Conservation (phyloP, 306 rosid genomes). For the Ammopiptanthus mongolicus region DNA sequence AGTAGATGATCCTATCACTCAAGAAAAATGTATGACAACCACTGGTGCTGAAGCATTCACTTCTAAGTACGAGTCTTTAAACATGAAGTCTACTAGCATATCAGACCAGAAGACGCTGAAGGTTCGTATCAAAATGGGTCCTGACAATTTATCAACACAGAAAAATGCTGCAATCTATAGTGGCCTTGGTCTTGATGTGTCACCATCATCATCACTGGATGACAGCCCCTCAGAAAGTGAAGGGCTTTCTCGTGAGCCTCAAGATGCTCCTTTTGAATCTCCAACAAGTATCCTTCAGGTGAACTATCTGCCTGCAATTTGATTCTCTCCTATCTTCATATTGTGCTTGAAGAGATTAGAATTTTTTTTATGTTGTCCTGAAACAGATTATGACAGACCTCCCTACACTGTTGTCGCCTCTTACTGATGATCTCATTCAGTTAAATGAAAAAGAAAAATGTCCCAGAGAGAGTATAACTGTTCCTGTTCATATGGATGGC, state of each 20-base stretch:
- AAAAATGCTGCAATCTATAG: slow-evolving; percentile 68
- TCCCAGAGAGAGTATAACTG: slow-evolving; percentile 35
- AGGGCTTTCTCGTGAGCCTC: slow-evolving; percentile 56
- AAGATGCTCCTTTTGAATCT: slow-evolving; percentile 51
- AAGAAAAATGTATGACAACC: slow-evolving; percentile 30
- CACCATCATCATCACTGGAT: slow-evolving; percentile 77
- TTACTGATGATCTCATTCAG: slow-evolving; percentile 56
- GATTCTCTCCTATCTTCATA: slow-evolving; percentile 19
- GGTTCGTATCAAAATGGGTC: slow-evolving; percentile 74
- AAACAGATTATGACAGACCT: slow-evolving; percentile 77
- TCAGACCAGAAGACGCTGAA: slow-evolving; percentile 65
- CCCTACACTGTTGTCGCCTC: slow-evolving; percentile 75
- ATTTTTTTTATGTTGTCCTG: slow-evolving; percentile 29
- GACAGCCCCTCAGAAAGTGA: slow-evolving; percentile 75
- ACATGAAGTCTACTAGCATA: slow-evolving; percentile 32
- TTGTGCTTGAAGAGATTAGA: slow-evolving; percentile 31
- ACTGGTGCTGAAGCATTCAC: slow-evolving; percentile 29
- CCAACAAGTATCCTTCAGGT: slow-evolving; percentile 82
- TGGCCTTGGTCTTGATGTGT: slow-evolving; percentile 84
- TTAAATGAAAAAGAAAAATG: slow-evolving; percentile 43
- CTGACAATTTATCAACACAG: slow-evolving; percentile 56
- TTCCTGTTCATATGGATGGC: slow-evolving; percentile 40
- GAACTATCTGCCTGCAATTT: slow-evolving; percentile 28
- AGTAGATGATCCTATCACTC: slow-evolving; percentile 34
- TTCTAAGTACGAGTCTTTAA: slow-evolving; percentile 32